Percentiles rank a stretch among this genome's conserved stretches.
Conservation (phyloP, 805 yeast species). For the Kodamaea kakaduensis region DNA sequence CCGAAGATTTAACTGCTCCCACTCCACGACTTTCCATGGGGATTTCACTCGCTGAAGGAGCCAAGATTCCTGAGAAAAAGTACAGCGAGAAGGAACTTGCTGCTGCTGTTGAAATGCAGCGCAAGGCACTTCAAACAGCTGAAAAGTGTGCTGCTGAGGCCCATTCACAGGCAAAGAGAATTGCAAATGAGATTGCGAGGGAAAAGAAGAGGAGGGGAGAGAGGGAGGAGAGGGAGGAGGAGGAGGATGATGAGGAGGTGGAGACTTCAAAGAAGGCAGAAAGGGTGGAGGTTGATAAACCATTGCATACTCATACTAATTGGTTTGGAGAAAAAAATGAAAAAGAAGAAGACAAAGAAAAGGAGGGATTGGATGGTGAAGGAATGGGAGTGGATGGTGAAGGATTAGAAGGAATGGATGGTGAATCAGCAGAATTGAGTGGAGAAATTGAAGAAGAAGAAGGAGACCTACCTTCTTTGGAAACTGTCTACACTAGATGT, state of each 20-base stretch:
- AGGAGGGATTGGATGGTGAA: not conserved
- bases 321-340: conserved; percentile 37
- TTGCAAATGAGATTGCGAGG: conserved; percentile 59
- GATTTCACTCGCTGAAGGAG: conserved; percentile 45
- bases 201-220: conserved; percentile 27
- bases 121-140: conserved; percentile 52
- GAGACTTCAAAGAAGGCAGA: conserved; percentile 2
- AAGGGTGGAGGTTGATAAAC: conserved; percentile 60
- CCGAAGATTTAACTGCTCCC: conserved; percentile 62
- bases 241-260: conserved; percentile 19
- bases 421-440: not conserved
- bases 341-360: not conserved
- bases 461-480: conserved; percentile 23
- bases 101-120: conserved; percentile 58
- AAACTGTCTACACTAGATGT: conserved; percentile 47
- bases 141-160: conserved; percentile 75
- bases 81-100: conserved; percentile 47
- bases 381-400: conserved; percentile 12
- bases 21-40: conserved; percentile 67
- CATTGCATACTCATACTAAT: conserved; percentile 59
- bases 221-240: conserved; percentile 15
- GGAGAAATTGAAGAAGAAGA: not conserved
- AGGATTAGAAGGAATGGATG: conserved; percentile 14
- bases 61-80: conserved; percentile 19
- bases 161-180: conserved; percentile 63